phyloP scores from a whole-genome alignment of 371 early-diverging fungal genomes.

The Mucor mucedo region DNA sequence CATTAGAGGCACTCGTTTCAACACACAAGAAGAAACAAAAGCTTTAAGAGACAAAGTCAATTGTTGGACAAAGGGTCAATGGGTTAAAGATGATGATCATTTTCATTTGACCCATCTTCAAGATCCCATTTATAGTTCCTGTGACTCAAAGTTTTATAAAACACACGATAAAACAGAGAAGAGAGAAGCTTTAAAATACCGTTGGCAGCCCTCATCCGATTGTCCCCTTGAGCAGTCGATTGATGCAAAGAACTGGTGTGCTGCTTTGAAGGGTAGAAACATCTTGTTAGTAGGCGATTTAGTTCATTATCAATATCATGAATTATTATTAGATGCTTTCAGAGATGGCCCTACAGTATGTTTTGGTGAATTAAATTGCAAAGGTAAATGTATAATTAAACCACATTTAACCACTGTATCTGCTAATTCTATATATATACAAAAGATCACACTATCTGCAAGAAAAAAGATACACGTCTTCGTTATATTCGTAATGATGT shows the following conservation, averaged over 20 bases:
- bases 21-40: constrained; percentile 11
- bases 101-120: constrained; percentile 42
- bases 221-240: constrained; percentile 24
- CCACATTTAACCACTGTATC: neutral
- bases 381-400: constrained; percentile 35
- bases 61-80: constrained; percentile 37
- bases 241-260: constrained; percentile 39
- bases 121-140: constrained; percentile 46
- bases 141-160: constrained; percentile 39
- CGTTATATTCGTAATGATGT: constrained; percentile 63
- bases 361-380: constrained; percentile 63
- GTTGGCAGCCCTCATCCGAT: constrained; percentile 27
- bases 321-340: constrained; percentile 53
- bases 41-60: constrained; percentile 24
- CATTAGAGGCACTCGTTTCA: constrained; percentile 29
- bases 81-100: constrained; percentile 25
- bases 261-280: constrained; percentile 36
- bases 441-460: constrained; percentile 53
- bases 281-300: constrained; percentile 62
- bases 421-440: no score
- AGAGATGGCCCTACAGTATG: constrained; percentile 56
- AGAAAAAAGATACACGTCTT: constrained; percentile 34
- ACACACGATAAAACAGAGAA: constrained; percentile 22
- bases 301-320: constrained; percentile 62
- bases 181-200: constrained; percentile 37